Conservation (phyloP, 805 yeast species). For the Cyberlindnera galapagoensis region DNA sequence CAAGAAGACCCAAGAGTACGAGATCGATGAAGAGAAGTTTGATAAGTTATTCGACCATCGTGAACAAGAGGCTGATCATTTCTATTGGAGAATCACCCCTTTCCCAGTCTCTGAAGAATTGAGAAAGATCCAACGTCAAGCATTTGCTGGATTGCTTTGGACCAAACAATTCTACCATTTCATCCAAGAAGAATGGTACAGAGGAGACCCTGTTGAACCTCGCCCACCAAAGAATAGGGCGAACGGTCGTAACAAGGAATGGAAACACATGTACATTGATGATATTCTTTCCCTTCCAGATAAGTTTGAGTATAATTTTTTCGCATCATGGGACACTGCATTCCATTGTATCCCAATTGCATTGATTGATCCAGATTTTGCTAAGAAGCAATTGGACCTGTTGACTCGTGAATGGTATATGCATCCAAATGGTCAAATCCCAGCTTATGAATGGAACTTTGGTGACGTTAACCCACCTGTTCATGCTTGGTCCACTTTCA, state of each 20-base stretch:
- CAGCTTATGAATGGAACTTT: slow-evolving; percentile 96
- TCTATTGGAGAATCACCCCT: slow-evolving; percentile 85
- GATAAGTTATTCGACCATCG: slow-evolving; percentile 65
- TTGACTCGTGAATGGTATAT: slow-evolving; percentile 93
- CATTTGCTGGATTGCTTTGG: slow-evolving; percentile 92
- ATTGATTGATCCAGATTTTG: slow-evolving; percentile 88
- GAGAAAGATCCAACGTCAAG: slow-evolving; percentile 83
- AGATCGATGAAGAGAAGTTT: slow-evolving; percentile 60
- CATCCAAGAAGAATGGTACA: slow-evolving; percentile 78
- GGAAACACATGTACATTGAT: slow-evolving; percentile 85
- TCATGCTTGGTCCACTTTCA: slow-evolving; percentile 90
- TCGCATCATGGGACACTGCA: slow-evolving; percentile 96
- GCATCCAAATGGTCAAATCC: slow-evolving; percentile 98
- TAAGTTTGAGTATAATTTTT: slow-evolving; percentile 94
- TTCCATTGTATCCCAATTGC: slow-evolving; percentile 92
- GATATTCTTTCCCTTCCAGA: slow-evolving; percentile 88
- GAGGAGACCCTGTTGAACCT: slow-evolving; percentile 77
- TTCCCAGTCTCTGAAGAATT: slow-evolving; percentile 75
- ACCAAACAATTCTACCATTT: slow-evolving; percentile 87
- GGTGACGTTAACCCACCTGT: slow-evolving; percentile 96
- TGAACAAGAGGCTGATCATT: slow-evolving; percentile 85
- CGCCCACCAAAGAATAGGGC: slow-evolving; percentile 81
- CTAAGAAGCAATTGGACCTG: slow-evolving; percentile 80
- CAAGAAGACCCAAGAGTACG: slow-evolving; percentile 24
- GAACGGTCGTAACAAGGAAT: slow-evolving; percentile 78